phyloP scores from a whole-genome alignment of 2,329 filamentous ascomycete genomes.

The Tothia fuscella region DNA sequence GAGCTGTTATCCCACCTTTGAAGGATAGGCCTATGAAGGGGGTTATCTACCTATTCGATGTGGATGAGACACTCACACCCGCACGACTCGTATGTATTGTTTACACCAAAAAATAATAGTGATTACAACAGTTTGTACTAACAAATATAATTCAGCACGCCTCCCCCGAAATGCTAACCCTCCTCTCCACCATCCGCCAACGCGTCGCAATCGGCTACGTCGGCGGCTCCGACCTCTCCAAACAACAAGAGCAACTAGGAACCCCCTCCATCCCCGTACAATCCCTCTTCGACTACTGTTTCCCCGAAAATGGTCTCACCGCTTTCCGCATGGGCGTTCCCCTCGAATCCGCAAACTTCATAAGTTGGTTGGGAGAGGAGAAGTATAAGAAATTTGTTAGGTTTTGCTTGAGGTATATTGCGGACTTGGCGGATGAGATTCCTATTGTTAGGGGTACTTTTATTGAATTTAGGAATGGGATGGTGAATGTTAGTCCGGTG shows the following conservation, averaged over 20 bases:
- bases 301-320: conserved; percentile 90
- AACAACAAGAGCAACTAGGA: conserved; percentile 95
- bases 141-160: conserved; percentile 40
- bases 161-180: conserved; percentile 68
- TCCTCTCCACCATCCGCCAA: conserved; percentile 69
- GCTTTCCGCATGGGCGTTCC: conserved; percentile 72
- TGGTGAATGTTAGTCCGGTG: conserved; percentile 76
- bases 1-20: conserved; percentile 55
- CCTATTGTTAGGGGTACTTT: conserved; percentile 77
- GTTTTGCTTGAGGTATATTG: conserved; percentile 71
- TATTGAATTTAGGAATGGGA: conserved; percentile 80
- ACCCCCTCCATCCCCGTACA: conserved; percentile 56
- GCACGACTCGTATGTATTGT: conserved; percentile 57
- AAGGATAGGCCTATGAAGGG: conserved; percentile 77
- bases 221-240: conserved; percentile 79
- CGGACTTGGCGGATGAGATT: conserved; percentile 72
- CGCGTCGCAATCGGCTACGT: conserved; percentile 87
- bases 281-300: conserved; percentile 91
- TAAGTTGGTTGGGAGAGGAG: conserved; percentile 78
- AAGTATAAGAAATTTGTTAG: conserved; percentile 67
- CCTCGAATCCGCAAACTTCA: conserved; percentile 74
- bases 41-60: conserved; percentile 92
- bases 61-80: conserved; percentile 82
- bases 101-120: not conserved
- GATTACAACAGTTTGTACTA: conserved; percentile 4